Evolutionary conservation across 257 asterid species (phyloP).

Genomic region (Rehmannia glutinosa): DNA sequence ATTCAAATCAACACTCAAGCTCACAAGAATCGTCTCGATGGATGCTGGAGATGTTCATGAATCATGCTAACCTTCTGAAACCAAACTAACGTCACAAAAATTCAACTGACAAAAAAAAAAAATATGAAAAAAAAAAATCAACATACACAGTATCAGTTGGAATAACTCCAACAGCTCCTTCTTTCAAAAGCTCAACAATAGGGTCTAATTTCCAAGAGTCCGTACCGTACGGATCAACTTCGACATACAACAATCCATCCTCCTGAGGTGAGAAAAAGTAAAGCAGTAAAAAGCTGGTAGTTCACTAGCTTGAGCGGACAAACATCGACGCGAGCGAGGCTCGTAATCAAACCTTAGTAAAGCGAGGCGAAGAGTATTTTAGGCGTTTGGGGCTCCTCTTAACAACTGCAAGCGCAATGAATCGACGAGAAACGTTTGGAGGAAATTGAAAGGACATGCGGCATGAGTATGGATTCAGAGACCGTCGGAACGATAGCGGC

Average conservation of each 20-base stretch:
- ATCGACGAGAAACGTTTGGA: slow-evolving; percentile 26
- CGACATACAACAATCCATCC: slow-evolving; percentile 55
- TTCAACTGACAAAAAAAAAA: background rate
- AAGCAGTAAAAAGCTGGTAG: background rate
- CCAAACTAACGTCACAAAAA: background rate
- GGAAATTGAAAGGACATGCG: slow-evolving; percentile 25
- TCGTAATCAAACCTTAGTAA: slow-evolving; percentile 46
- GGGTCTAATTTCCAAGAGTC: slow-evolving; percentile 90
- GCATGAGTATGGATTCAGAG: slow-evolving; percentile 26
- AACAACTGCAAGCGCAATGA: slow-evolving; percentile 42
- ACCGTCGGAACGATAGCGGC: slow-evolving; percentile 36
- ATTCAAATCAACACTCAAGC: no score
- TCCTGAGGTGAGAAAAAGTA: slow-evolving; percentile 35
- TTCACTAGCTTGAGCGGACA: background rate
- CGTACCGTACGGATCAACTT: slow-evolving; percentile 74
- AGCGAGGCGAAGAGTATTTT: slow-evolving; percentile 76
- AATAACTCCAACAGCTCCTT: slow-evolving; percentile 96
- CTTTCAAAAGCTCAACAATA: slow-evolving; percentile 65
- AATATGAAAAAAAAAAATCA: background rate
- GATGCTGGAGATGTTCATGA: no score
- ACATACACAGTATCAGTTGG: slow-evolving; percentile 92
- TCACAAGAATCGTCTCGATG: no score
- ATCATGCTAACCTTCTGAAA: no score
- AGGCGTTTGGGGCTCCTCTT: slow-evolving; percentile 94
- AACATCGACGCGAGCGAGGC: background rate